Evolutionary conservation across 495 filamentous ascomycete species (phyloP).

Genomic region (Talaromyces proteolyticus): DNA sequence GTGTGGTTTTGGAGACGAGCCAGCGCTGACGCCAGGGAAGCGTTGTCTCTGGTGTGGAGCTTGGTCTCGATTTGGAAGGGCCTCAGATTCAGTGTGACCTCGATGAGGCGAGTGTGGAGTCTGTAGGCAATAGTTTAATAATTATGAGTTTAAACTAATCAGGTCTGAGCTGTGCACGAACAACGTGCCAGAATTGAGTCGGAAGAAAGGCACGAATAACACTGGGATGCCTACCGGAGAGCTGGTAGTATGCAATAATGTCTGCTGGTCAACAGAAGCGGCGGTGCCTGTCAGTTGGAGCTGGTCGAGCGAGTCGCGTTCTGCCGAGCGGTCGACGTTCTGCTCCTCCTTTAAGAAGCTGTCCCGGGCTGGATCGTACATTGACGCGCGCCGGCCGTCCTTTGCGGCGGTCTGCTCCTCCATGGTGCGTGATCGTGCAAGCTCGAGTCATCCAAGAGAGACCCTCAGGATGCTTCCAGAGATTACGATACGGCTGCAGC

Average conservation of each 20-base stretch:
- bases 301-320: conserved; percentile 4
- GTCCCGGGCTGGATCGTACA: conserved; percentile 42
- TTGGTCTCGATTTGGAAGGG: neutral
- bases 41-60: neutral
- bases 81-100: neutral
- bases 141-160: neutral
- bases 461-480: conserved; percentile 6
- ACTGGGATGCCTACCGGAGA: neutral
- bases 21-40: neutral
- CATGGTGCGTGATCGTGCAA: conserved; percentile 11
- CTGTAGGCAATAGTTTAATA: neutral
- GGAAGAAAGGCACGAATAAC: neutral
- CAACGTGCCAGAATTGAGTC: neutral
- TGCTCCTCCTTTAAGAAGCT: conserved; percentile 11
- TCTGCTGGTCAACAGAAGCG: neutral
- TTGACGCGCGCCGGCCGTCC: conserved; percentile 11
- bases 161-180: neutral
- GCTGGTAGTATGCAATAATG: neutral
- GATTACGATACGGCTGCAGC: conserved; percentile 4
- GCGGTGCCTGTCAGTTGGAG: neutral
- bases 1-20: no score
- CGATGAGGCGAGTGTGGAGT: neutral
- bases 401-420: conserved; percentile 7
- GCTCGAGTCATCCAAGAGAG: no score
- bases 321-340: conserved; percentile 4